phyloP scores from a whole-genome alignment of 768 basidiomycete species.

The Porphyrellus cyaneotinctus region DNA sequence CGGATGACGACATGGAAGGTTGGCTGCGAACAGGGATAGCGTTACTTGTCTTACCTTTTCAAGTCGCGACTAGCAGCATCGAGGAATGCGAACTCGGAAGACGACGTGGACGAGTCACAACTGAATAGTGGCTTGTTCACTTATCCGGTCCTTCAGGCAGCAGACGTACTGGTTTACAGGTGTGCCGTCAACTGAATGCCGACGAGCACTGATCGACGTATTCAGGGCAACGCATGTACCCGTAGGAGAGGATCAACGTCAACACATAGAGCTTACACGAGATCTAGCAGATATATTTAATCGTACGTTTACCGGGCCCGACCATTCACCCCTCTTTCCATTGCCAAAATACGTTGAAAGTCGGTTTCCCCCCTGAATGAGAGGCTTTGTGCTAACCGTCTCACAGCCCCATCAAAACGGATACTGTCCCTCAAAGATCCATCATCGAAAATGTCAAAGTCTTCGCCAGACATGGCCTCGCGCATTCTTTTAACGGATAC shows the following conservation, averaged over 20 bases:
- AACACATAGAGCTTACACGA: slow-evolving; percentile 86
- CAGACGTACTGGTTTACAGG: slow-evolving; percentile 87
- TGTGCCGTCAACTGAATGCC: slow-evolving; percentile 29
- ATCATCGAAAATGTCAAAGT: slow-evolving; percentile 92
- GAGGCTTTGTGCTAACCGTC: not conserved
- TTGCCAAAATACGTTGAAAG: slow-evolving; percentile 71
- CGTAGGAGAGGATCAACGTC: slow-evolving; percentile 93
- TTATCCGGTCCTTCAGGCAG: slow-evolving; percentile 91
- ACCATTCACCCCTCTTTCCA: slow-evolving; percentile 54
- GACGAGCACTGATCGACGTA: not conserved
- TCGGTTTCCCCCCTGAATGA: slow-evolving; percentile 35
- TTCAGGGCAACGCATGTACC: slow-evolving; percentile 86
- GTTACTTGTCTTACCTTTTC: not conserved
- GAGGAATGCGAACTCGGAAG: slow-evolving; percentile 68
- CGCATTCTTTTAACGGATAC: slow-evolving; percentile 86
- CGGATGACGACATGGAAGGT: slow-evolving; percentile 99
- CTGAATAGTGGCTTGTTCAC: slow-evolving; percentile 85
- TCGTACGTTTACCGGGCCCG: slow-evolving; percentile 45
- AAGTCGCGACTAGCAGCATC: slow-evolving; percentile 74
- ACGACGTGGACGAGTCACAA: slow-evolving; percentile 75
- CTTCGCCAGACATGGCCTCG: slow-evolving; percentile 69
- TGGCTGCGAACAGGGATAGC: slow-evolving; percentile 4
- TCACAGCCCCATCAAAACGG: slow-evolving; percentile 70
- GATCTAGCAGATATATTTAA: slow-evolving; percentile 86
- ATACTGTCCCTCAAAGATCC: slow-evolving; percentile 87